These are phyloP conservation scores for Xylaria sp. DNA, from an alignment of 2,329 filamentous ascomycete genomes.

Conservation along the genomic window DNA sequence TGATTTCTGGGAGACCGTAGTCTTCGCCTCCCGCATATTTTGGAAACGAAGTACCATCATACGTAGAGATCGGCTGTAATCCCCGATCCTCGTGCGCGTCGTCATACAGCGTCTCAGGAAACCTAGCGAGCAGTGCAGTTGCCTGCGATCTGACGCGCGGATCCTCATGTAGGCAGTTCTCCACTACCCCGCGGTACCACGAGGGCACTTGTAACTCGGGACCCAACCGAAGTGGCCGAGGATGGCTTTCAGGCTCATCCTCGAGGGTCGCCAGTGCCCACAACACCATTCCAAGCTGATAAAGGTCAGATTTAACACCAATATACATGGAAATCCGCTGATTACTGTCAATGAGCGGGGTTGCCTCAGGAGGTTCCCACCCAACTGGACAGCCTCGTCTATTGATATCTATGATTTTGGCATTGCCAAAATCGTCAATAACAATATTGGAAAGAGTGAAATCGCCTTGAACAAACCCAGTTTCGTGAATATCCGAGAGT, in stretches of 20 bases:
- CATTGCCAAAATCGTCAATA: slow-evolving; percentile 83
- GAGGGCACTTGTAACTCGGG: slow-evolving; percentile 73
- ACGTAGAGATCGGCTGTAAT: slow-evolving; percentile 52
- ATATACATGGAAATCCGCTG: slow-evolving; percentile 97
- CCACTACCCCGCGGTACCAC: slow-evolving; percentile 81
- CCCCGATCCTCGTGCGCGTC: slow-evolving; percentile 42
- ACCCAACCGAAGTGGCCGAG: slow-evolving; percentile 72
- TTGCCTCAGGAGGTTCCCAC: slow-evolving; percentile 96
- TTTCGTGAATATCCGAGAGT: slow-evolving; percentile 91
- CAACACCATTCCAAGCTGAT: slow-evolving; percentile 95
- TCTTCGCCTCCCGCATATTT: slow-evolving; percentile 53
- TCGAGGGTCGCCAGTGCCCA: slow-evolving; percentile 90
- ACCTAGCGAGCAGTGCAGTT: slow-evolving; percentile 73
- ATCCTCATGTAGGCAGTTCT: slow-evolving; percentile 77
- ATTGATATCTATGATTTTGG: slow-evolving; percentile 99
- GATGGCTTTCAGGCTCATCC: slow-evolving; percentile 87
- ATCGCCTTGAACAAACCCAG: slow-evolving; percentile 96
- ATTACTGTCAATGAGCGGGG: slow-evolving; percentile 83
- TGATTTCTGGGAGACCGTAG: slow-evolving; percentile 51
- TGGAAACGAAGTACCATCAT: slow-evolving; percentile 53
- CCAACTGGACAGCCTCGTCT: slow-evolving; percentile 94
- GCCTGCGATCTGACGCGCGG: slow-evolving; percentile 80
- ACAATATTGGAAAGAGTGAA: slow-evolving; percentile 98
- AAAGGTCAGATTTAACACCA: slow-evolving; percentile 96
- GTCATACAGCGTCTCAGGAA: slow-evolving; percentile 60